phyloP scores from a whole-genome alignment of 2,329 filamentous ascomycete species.

The Pseudogymnoascus pannorum region DNA sequence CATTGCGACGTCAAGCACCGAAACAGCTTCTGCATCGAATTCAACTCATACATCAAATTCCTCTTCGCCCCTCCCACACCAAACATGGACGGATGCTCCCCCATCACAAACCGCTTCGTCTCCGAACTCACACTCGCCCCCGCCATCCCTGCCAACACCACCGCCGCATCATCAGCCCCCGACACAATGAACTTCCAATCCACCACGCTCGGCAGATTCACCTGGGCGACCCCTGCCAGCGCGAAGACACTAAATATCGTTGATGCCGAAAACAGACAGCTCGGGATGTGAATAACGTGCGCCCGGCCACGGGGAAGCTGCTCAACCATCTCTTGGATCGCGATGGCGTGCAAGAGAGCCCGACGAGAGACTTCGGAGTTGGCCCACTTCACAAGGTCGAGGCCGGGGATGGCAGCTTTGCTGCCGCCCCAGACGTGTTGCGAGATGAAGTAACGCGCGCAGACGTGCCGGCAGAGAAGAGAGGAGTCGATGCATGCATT shows the following conservation, averaged over 20 bases:
- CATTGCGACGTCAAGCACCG: slow-evolving; percentile 37
- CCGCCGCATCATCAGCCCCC: slow-evolving; percentile 18
- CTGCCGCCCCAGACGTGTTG: slow-evolving; percentile 34
- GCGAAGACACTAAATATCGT: slow-evolving; percentile 37
- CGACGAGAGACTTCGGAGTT: slow-evolving; percentile 33
- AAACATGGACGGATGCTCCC: slow-evolving; percentile 21
- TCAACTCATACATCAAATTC: slow-evolving; percentile 40
- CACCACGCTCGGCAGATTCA: slow-evolving; percentile 33
- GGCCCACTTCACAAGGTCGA: slow-evolving; percentile 34
- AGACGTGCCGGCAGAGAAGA: slow-evolving; percentile 33
- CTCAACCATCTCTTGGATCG: slow-evolving; percentile 40
- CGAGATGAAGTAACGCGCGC: slow-evolving; percentile 31
- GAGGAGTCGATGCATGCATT: slow-evolving; percentile 36
- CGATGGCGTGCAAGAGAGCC: slow-evolving; percentile 36
- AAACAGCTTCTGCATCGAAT: slow-evolving; percentile 40
- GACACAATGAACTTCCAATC: slow-evolving; percentile 36
- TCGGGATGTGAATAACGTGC: slow-evolving; percentile 39
- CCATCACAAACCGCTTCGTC: slow-evolving; percentile 32
- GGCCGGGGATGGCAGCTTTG: slow-evolving; percentile 22
- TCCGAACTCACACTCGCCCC: slow-evolving; percentile 26
- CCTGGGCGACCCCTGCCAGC: slow-evolving; percentile 31
- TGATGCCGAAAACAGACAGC: slow-evolving; percentile 36
- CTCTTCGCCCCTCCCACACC: slow-evolving; percentile 25
- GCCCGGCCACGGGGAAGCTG: slow-evolving; percentile 37
- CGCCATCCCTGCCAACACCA: slow-evolving; percentile 22